Base-by-base conservation (phyloP, 768 basidiomycete genomes). In the Amanita rubescens region DNA sequence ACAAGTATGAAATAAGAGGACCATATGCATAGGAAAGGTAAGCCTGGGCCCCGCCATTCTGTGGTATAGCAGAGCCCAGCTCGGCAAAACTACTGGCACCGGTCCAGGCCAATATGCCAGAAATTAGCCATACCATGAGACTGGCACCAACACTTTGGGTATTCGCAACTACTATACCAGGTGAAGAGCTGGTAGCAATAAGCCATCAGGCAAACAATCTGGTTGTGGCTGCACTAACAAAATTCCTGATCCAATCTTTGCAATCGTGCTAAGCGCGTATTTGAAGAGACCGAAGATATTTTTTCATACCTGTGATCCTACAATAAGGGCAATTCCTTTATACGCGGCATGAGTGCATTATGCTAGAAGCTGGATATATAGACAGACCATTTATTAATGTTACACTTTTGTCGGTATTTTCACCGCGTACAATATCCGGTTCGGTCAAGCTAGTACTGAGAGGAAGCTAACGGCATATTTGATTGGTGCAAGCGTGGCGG, bases 41-140 rank as follows among this genome's bases (percentile, higher is more conserved):
- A 14, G 93, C 78, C 62, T 89, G 87, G 7, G 81, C 78, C 41
- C 82, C 82, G 37, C 80, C 81, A 59, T 82, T 82, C 53, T 90
- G 69, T 14, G 92, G 92, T 64, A 95, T 90, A 35, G 88, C 87
- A 39, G 85, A 85, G 49, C 94, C 95, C 54, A 96, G 74, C 67
- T 96, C 93, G 8, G 92, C 92, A 65, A 85, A 96, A 64, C 90
- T 93, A 66, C 90, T 93, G 24, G 92, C 93, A 17, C 95, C 95
- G 3, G 95, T 96, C 95, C 94, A 97, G 5, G 81, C 90, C 9
- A 98, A 72, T 20, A 94, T 51, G 5, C 94, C 95, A 51, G 90
- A 85, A 2, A 77, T 71, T 5, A 90, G 58, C 94, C 95, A 97
- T 3, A 96, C 89, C 15, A 77, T 33, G 12, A 98, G 69, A 71